Conservation (phyloP, 306 rosid species). For the Trifolium fragiferum region DNA sequence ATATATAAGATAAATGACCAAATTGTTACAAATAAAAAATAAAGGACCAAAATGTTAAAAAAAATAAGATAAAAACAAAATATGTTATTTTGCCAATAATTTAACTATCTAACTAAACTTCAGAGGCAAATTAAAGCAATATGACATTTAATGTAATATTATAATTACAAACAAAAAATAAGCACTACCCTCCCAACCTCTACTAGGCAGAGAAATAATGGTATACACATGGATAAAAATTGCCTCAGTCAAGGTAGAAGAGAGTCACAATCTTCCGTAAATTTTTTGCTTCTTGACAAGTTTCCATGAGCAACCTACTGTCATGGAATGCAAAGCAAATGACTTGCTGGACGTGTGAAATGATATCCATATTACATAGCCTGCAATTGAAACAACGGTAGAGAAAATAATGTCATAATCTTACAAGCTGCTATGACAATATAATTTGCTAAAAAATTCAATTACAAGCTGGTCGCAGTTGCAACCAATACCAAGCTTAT, state of each 20-base stretch:
- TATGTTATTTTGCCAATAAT: no score
- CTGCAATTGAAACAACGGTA: slow-evolving; percentile 59
- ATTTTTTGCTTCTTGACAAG: slow-evolving; percentile 97
- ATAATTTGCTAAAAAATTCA: neutral
- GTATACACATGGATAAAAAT: slow-evolving; percentile 45
- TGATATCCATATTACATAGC: slow-evolving; percentile 97
- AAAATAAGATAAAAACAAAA: no score
- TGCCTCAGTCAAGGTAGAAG: slow-evolving; percentile 81
- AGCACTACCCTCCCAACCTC: slow-evolving; percentile 39
- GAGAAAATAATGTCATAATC: slow-evolving; percentile 26
- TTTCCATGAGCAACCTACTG: slow-evolving; percentile 96
- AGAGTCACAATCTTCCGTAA: slow-evolving; percentile 95
- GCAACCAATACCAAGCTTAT: slow-evolving; percentile 28
- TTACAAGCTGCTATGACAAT: slow-evolving; percentile 20
- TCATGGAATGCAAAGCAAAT: slow-evolving; percentile 99
- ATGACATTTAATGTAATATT: slow-evolving; percentile 40
- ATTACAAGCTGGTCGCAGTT: neutral
- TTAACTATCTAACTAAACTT: slow-evolving; percentile 26
- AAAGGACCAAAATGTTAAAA: no score
- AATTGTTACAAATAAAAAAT: no score
- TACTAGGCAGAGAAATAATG: slow-evolving; percentile 47
- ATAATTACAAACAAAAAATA: slow-evolving; percentile 60
- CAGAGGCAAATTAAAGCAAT: slow-evolving; percentile 17
- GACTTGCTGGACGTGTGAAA: slow-evolving; percentile 95
- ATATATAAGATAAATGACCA: no score